Base-by-base conservation (phyloP, 2,329 filamentous ascomycete genomes). In the Calonectria crousiana region DNA sequence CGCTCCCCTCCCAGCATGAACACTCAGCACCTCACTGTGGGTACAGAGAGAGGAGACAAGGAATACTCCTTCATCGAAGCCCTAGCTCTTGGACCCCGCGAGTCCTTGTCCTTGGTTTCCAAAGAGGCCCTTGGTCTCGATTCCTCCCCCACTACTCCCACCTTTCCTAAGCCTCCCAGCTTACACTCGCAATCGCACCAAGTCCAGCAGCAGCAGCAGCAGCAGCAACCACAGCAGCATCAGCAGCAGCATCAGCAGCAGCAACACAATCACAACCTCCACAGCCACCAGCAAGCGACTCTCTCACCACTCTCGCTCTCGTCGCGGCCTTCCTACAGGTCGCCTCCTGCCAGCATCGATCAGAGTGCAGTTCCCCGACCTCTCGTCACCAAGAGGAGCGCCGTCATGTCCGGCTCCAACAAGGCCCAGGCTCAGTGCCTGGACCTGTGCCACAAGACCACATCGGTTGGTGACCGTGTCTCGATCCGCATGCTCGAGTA, bases 401-500 rank as follows among this genome's bases (percentile, higher is more conserved):
- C 20, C 68, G 69, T 47, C 75, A 81, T 81, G 78, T 73, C 79
- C 9, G 76, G 75, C 68, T 74, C 74, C 3, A 20, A 53, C 67
- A 84, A 83, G 71, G 82, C 83, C 11, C 83, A 85, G 78, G 49
- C 76, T 36, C 77, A 81, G 56, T 84, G 83, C 71, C 79, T 84
- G 10, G 81, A 84, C 53, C 85, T 92, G 53, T 93, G 91, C 83
- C 88, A 86, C 75, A 88, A 88, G 79, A 90, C 91, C 9, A 93
- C 91, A 3, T 84, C 88, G 65, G 86, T 91, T 32, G 91, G 91
- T 73, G 92, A 93, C 82, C 89, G 88, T 75, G 92, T 94, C 77
- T 90, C 92, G 0, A 89, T 93, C 60, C 90, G 89, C 76, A 90
- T 93, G 86, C 87, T 93, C 51, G 92, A 93, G 81, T 93, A 92